These are phyloP conservation scores for Elongisporangium undulatum DNA, from an alignment of 352 stramenopile species.

Conservation along the genomic window DNA sequence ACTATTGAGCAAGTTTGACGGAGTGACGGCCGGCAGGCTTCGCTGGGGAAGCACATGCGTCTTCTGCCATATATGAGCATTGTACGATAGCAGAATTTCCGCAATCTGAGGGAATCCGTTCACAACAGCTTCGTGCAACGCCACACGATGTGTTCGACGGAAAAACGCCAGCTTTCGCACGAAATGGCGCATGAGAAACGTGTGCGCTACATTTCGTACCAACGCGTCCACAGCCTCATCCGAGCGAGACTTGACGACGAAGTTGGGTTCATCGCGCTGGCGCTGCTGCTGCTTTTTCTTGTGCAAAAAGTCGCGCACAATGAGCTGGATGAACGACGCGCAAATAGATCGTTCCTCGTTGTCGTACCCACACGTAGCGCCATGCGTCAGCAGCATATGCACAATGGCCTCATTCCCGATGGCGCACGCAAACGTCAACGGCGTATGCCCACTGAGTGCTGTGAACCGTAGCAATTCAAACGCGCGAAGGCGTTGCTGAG, in stretches of 20 bases:
- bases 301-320: slow-evolving; percentile 44
- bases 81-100: slow-evolving; percentile 43
- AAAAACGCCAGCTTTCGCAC: slow-evolving; percentile 36
- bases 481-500: slow-evolving; percentile 38
- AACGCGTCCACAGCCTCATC: slow-evolving; percentile 46
- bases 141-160: slow-evolving; percentile 58
- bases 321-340: slow-evolving; percentile 59
- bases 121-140: slow-evolving; percentile 66
- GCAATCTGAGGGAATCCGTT: slow-evolving; percentile 59
- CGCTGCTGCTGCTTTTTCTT: slow-evolving; percentile 17
- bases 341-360: slow-evolving; percentile 53
- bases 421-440: slow-evolving; percentile 58
- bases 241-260: slow-evolving; percentile 19
- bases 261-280: slow-evolving; percentile 2
- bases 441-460: slow-evolving; percentile 64
- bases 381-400: slow-evolving; percentile 60
- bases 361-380: slow-evolving; percentile 32
- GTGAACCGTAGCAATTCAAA: slow-evolving; percentile 49
- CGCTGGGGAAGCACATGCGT: slow-evolving; percentile 56
- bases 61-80: slow-evolving; percentile 49
- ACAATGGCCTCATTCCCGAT: slow-evolving; percentile 76
- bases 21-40: slow-evolving; percentile 23
- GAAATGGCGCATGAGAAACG: slow-evolving; percentile 58
- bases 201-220: slow-evolving; percentile 52
- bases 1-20: neutral